phyloP scores from a whole-genome alignment of 2,329 filamentous ascomycete species.

The Trichoderma brevicompactum region DNA sequence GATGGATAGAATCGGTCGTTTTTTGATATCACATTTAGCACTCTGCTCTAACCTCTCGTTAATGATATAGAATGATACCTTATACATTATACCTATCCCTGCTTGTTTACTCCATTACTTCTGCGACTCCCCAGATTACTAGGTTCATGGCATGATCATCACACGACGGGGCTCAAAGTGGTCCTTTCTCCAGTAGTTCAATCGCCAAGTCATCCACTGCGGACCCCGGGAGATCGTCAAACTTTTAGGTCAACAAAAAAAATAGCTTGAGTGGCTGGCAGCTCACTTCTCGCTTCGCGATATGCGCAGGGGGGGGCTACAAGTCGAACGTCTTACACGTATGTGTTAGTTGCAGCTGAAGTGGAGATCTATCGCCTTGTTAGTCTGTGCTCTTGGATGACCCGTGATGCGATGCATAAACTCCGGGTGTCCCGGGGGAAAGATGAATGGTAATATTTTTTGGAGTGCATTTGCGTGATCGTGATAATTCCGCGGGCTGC shows the following conservation, averaged over 20 bases:
- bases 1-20: slow-evolving; percentile 24
- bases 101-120: too few species aligned
- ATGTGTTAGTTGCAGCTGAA: background rate
- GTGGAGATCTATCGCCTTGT: background rate
- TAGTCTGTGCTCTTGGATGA: background rate
- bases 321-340: background rate
- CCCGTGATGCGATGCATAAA: slow-evolving; percentile 5
- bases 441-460: background rate
- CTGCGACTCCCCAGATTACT: background rate
- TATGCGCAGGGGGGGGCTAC: background rate
- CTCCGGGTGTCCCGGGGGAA: background rate
- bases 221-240: slow-evolving; percentile 14
- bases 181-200: background rate
- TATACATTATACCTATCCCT: background rate
- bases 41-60: slow-evolving; percentile 16
- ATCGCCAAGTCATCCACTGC: background rate
- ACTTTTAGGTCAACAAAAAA: background rate
- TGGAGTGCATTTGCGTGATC: too few species aligned
- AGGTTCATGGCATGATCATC: slow-evolving; percentile 6
- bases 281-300: background rate
- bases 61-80: slow-evolving; percentile 24
- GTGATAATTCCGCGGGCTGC: background rate
- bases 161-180: background rate
- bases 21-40: slow-evolving; percentile 10
- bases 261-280: background rate